Percentiles rank a stretch among this genome's conserved stretches.
Evolutionary conservation across 148 eudicot species (phyloP).

Genomic region (Vaccinium darrowii): DNA sequence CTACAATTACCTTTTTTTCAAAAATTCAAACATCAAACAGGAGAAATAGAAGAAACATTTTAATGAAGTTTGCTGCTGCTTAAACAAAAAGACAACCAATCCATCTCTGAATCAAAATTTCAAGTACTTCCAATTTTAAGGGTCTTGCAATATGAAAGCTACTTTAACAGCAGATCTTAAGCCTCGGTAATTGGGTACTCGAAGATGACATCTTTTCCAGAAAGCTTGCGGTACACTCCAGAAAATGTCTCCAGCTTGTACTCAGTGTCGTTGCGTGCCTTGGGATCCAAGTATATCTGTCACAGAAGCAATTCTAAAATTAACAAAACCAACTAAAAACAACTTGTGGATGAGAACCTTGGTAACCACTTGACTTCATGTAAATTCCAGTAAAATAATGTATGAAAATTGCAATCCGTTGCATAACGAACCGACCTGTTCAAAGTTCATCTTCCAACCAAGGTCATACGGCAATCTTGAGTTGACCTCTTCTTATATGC

Average conservation of each 20-base stretch:
- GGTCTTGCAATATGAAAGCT: constrained; percentile 2
- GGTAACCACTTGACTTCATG: neutral
- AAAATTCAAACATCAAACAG: too few relatives aligned
- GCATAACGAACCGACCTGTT: constrained; percentile 58
- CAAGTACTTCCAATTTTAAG: neutral
- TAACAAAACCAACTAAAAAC: neutral
- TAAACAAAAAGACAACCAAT: too few relatives aligned
- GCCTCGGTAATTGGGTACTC: constrained; percentile 50
- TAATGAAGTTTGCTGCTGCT: too few relatives aligned
- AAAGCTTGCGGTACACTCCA: constrained; percentile 59
- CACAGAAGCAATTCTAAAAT: constrained; percentile 1
- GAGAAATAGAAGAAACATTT: too few relatives aligned
- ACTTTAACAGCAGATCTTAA: constrained; percentile 21
- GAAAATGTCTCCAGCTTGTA: constrained; percentile 65
- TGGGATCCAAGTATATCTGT: constrained; percentile 80
- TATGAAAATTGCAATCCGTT: neutral
- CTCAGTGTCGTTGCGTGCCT: constrained; percentile 54
- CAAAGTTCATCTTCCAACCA: constrained; percentile 90
- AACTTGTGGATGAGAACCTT: neutral
- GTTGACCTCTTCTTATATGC: constrained; percentile 90
- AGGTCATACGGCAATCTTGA: constrained; percentile 89
- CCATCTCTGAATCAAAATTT: constrained; percentile 12
- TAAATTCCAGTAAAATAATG: neutral
- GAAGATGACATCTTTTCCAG: constrained; percentile 60
- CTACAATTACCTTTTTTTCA: too few relatives aligned